A percentile compares a stretch with the other conserved stretches of the same genome.
phyloP scores from a whole-genome alignment of 2,329 filamentous ascomycete species.

The Aspergillus hortae region DNA sequence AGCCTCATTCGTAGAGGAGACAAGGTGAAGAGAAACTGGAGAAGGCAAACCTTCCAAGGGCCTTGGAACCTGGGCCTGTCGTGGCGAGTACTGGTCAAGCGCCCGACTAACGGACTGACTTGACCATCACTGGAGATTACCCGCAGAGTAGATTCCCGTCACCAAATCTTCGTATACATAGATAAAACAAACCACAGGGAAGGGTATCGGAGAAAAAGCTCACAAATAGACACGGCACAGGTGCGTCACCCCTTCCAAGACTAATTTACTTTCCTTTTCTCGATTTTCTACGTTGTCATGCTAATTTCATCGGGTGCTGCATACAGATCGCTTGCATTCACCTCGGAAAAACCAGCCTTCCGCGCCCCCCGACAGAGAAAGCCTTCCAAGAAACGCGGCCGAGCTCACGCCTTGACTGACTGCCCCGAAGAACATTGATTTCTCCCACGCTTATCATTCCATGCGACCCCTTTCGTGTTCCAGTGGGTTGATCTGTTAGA shows the following conservation, averaged over 20 bases:
- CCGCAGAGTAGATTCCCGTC: too few relatives aligned
- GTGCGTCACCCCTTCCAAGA: background rate
- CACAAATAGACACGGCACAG: background rate
- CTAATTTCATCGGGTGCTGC: background rate
- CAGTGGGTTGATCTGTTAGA: constrained; percentile 12
- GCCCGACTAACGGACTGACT: too few relatives aligned
- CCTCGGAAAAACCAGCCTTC: constrained; percentile 32
- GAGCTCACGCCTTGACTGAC: constrained; percentile 19
- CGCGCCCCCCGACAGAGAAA: constrained; percentile 26
- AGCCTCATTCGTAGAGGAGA: background rate
- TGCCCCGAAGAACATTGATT: constrained; percentile 15
- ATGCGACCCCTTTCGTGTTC: constrained; percentile 10
- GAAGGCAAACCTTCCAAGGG: too few relatives aligned
- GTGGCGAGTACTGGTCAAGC: too few relatives aligned
- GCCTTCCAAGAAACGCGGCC: constrained; percentile 26
- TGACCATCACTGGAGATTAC: too few relatives aligned
- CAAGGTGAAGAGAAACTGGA: too few relatives aligned
- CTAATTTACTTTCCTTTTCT: background rate
- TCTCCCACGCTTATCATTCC: constrained; percentile 19
- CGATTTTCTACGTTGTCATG: too few relatives aligned
- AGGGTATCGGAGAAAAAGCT: background rate
- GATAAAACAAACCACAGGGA: background rate
- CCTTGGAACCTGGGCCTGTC: too few relatives aligned
- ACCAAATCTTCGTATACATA: constrained; percentile 3
- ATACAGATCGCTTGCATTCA: constrained; percentile 10